A percentile compares a stretch with the other conserved stretches of the same genome.
Conservation (phyloP, 2,329 filamentous ascomycete genomes). For the Orbilia brochopaga region DNA sequence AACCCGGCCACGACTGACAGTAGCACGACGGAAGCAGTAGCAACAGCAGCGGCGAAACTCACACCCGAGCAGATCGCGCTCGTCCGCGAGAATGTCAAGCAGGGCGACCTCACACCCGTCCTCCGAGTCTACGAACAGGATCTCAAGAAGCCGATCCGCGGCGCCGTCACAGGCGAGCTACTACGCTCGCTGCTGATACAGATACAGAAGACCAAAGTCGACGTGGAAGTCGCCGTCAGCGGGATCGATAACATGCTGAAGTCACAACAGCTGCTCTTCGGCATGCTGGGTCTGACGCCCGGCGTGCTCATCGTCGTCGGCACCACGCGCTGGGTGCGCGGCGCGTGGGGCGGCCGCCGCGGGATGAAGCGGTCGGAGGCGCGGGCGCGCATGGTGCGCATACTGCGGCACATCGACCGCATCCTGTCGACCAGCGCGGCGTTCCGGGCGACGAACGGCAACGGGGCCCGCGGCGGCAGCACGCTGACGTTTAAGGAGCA, state of each 20-base stretch:
- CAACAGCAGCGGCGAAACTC: conserved; percentile 59
- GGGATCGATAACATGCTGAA: conserved; percentile 94
- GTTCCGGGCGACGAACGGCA: conserved; percentile 60
- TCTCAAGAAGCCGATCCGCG: conserved; percentile 78
- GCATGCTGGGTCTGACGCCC: conserved; percentile 92
- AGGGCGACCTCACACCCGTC: conserved; percentile 92
- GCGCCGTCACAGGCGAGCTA: conserved; percentile 83
- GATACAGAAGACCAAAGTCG: conserved; percentile 98
- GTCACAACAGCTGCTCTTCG: conserved; percentile 96
- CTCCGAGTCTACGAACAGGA: conserved; percentile 90
- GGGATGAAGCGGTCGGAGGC: conserved; percentile 70
- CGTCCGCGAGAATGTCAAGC: conserved; percentile 78
- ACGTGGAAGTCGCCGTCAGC: conserved; percentile 92
- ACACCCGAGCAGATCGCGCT: conserved; percentile 73
- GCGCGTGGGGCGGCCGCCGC: conserved; percentile 67
- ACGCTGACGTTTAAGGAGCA: conserved; percentile 90
- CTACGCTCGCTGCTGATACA: conserved; percentile 91
- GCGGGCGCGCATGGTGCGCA: conserved; percentile 74
- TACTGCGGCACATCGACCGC: conserved; percentile 86
- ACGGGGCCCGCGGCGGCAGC: conserved; percentile 25
- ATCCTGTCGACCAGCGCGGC: conserved; percentile 62
- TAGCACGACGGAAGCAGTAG: conserved; percentile 60
- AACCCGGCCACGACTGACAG: conserved; percentile 67
- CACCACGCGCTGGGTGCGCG: conserved; percentile 73
- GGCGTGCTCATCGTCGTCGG: conserved; percentile 85